phyloP scores from a whole-genome alignment of 1,284 basidiomycete species.

The Veloboletus limbatus region DNA sequence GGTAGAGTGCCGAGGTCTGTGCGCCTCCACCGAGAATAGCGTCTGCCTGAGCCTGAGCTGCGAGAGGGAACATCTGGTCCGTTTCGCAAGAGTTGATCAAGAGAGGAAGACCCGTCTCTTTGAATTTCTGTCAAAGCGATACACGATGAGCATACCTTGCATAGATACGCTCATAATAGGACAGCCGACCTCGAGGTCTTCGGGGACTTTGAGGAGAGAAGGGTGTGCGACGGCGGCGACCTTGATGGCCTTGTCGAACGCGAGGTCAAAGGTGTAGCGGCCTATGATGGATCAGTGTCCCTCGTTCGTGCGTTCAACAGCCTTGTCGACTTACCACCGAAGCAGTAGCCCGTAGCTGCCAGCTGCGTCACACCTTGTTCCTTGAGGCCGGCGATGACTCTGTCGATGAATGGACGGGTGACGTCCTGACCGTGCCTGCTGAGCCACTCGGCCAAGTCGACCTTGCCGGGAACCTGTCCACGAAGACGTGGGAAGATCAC shows the following conservation, averaged over 20 bases:
- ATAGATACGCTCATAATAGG: neutral
- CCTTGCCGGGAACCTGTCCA: slow-evolving; percentile 16
- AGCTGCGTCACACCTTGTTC: slow-evolving; percentile 55
- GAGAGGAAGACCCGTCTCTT: slow-evolving; percentile 36
- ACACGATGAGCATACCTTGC: neutral
- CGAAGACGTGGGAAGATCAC: neutral
- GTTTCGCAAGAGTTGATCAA: slow-evolving; percentile 44
- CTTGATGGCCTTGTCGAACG: slow-evolving; percentile 56
- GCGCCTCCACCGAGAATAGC: slow-evolving; percentile 40
- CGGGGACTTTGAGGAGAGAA: slow-evolving; percentile 58
- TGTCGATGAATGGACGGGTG: slow-evolving; percentile 55
- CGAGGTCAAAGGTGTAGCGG: slow-evolving; percentile 65
- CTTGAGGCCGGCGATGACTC: slow-evolving; percentile 55
- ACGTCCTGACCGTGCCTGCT: slow-evolving; percentile 42
- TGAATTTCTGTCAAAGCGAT: slow-evolving; percentile 29
- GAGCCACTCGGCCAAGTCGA: slow-evolving; percentile 52
- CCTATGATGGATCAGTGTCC: slow-evolving; percentile 25
- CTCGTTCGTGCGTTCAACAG: neutral
- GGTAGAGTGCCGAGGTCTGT: slow-evolving; percentile 41
- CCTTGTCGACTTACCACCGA: slow-evolving; percentile 48
- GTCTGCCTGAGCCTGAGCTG: slow-evolving; percentile 35
- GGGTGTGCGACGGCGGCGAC: slow-evolving; percentile 65
- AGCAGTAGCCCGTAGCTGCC: slow-evolving; percentile 69
- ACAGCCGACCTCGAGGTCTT: slow-evolving; percentile 3
- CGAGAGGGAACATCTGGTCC: slow-evolving; percentile 35